Base-by-base conservation (phyloP, 2,329 filamentous ascomycete species). In the Bipolaris gigantea region DNA sequence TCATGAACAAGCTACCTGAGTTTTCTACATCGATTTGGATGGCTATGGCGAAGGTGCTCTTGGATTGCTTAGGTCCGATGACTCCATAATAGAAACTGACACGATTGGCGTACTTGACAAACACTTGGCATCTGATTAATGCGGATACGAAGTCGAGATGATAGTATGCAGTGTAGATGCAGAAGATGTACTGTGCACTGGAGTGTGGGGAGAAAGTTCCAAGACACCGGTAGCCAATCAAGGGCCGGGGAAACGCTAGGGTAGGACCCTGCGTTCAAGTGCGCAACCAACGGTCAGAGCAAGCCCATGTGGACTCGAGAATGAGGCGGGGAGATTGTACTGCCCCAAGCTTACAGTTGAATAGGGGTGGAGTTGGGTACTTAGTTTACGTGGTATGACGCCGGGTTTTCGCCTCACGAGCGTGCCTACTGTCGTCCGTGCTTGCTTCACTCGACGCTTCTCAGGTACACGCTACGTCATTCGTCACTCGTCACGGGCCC, bases 381-480 rank as follows among this genome's bases (percentile, higher is more conserved):
- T 18, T 32, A 15, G 18, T 10, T 11, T 23, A 15, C 21, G 23
- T 41, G 30, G 36, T 41, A 19, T 10, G 21, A 25, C 16, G 38
- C n/a, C 9, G 25, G 25, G 15, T 8, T 25, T 13, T 16, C 15
- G 30, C 30, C 10, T 13, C 18, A 15, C 34, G 15, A 18, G 9
- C 15, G 30, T 35, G 38, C n/a, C 27, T 34, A 34, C 25, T 19
- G 11, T 25, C 16, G 13, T 18, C 10, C 18, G n/a, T 30, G 38
- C 46, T 44, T 40, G 36, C 36, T 41, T 21, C 9, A 35, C 41
- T 25, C 42, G 43, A 44, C 42, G 33, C 19, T 23, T n/a, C 15
- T 36, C 32, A 42, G 53, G 48, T 50, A 55, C 53, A 42, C 39
- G 53, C 53, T 50, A 55, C 53, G 53, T 55, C 53, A 55, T 52